These are phyloP conservation scores for Cicer yamashitae DNA, from an alignment of 306 rosid species.

Conservation along the genomic window DNA sequence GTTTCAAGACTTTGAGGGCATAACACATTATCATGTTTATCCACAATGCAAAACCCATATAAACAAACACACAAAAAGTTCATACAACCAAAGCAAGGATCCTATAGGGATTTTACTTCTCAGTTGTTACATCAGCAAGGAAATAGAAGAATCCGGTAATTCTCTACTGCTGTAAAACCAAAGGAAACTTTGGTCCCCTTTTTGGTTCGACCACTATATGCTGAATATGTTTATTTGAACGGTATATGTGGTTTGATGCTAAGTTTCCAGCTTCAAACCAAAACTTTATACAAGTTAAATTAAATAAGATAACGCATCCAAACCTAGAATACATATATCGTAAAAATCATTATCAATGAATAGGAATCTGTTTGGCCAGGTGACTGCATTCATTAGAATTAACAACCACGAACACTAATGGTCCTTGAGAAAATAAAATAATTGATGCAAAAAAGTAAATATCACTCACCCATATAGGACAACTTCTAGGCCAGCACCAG, in stretches of 20 bases:
- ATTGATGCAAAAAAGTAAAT: neutral
- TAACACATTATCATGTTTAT: too few relatives aligned
- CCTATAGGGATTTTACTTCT: neutral
- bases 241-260: neutral
- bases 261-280: slow-evolving; percentile 25
- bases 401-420: slow-evolving; percentile 15
- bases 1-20: neutral
- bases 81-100: too few relatives aligned
- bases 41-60: too few relatives aligned
- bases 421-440: slow-evolving; percentile 27
- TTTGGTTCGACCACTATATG: neutral
- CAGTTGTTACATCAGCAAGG: neutral
- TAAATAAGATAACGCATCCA: neutral
- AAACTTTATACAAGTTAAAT: slow-evolving; percentile 7
- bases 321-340: slow-evolving; percentile 4
- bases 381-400: slow-evolving; percentile 23
- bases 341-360: slow-evolving; percentile 27
- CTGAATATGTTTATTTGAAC: slow-evolving; percentile 1
- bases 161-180: neutral
- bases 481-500: slow-evolving; percentile 79
- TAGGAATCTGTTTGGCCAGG: slow-evolving; percentile 31
- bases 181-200: neutral
- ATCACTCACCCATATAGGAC: slow-evolving; percentile 89
- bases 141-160: too few relatives aligned
- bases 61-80: too few relatives aligned